A percentile compares a stretch with the other conserved stretches of the same genome.
Conservation (phyloP, 2,329 filamentous ascomycete species). For the Colletotrichum tabaci region DNA sequence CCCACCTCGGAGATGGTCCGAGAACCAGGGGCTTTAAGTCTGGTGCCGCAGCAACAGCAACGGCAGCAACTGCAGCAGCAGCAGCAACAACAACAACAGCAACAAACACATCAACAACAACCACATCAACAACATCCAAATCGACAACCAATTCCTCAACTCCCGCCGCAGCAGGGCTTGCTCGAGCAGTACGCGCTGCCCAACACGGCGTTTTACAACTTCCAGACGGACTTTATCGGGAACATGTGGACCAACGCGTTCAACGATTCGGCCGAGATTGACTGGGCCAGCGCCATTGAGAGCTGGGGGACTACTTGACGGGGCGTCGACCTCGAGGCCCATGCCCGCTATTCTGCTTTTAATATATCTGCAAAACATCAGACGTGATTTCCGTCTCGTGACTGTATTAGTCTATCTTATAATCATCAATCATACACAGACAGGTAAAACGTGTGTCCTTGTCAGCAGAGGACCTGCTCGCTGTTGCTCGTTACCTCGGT, state of each 20-base stretch:
- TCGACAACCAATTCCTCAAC: not conserved
- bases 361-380: too few species aligned
- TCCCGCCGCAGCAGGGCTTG: not conserved
- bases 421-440: not conserved
- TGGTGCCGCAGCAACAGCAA: constrained; percentile 17
- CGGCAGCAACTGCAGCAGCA: too few species aligned
- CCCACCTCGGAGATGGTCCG: not conserved
- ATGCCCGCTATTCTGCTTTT: too few species aligned
- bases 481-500: not conserved
- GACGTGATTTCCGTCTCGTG: not conserved
- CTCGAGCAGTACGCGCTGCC: constrained; percentile 28
- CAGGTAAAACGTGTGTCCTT: not conserved
- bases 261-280: constrained; percentile 28
- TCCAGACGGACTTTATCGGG: constrained; percentile 26
- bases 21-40: not conserved
- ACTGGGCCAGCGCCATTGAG: constrained; percentile 26
- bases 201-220: constrained; percentile 28
- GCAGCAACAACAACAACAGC: too few species aligned
- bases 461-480: not conserved
- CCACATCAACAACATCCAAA: too few species aligned
- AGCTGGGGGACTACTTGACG: constrained; percentile 12
- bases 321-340: too few species aligned
- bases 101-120: too few species aligned
- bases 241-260: constrained; percentile 37
- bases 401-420: not conserved